These are phyloP conservation scores for Neonectria sp. DNA, from an alignment of 2,329 filamentous ascomycete genomes.

Conservation along the genomic window DNA sequence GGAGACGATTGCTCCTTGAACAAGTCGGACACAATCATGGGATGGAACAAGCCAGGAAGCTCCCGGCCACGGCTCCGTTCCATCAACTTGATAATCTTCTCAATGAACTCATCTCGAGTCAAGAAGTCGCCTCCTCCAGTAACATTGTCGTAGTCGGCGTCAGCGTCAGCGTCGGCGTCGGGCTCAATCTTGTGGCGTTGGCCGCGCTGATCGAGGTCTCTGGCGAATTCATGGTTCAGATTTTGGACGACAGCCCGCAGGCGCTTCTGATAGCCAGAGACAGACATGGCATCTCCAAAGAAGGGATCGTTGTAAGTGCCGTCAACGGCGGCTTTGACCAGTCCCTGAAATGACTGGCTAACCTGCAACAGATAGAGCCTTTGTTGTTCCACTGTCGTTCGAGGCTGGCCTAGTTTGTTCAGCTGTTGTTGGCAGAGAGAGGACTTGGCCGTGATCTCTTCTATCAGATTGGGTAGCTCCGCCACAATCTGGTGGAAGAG, in stretches of 20 bases:
- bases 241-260: conserved; percentile 70
- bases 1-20: conserved; percentile 71
- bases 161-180: conserved; percentile 30
- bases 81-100: conserved; percentile 42
- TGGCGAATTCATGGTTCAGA: conserved; percentile 62
- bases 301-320: conserved; percentile 68
- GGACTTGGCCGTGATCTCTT: conserved; percentile 58
- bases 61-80: conserved; percentile 59
- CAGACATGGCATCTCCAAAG: conserved; percentile 58
- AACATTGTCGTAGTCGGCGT: neutral
- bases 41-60: conserved; percentile 73
- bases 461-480: conserved; percentile 62
- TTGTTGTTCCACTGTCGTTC: conserved; percentile 64
- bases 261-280: conserved; percentile 56
- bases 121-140: neutral
- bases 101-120: conserved; percentile 35
- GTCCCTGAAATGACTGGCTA: conserved; percentile 59
- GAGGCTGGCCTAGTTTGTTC: conserved; percentile 63
- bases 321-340: conserved; percentile 63
- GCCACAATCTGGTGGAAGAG: conserved; percentile 62
- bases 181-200: conserved; percentile 54
- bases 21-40: conserved; percentile 70
- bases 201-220: conserved; percentile 59
- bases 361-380: conserved; percentile 62
- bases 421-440: conserved; percentile 55